Evolutionary conservation across 768 basidiomycete species (phyloP), one percentile per base, ranked within the genome.

Genomic region (Hypholoma sublateritium): DNA sequence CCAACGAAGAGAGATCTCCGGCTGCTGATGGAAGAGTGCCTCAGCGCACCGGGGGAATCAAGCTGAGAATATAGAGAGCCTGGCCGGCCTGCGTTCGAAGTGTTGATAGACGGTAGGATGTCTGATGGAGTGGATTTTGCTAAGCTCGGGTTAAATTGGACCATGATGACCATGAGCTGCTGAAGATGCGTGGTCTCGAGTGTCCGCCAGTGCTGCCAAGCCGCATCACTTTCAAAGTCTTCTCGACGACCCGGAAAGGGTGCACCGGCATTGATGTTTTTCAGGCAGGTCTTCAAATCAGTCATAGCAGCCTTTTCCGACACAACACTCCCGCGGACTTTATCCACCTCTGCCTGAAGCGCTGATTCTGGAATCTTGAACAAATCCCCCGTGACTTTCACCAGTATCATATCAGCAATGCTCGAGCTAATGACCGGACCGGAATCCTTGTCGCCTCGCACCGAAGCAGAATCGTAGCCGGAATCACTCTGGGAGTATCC

Each of bases 231-330:
- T 34, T 86, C 82, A 66, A 98, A 98, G 69, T 98, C 95, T 59
- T 92, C 88, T 61, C 89, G 80, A 50, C 88, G 82, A 17, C 91
- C 93, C 1, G 95, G 94, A 67, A 95, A 95, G 1, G 89, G 74
- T 12, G 81, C 79, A 22, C 92, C 89, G 13, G 89, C 87, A 53
- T 89, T 91, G 67, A 98, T 89, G 61, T 93, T 91, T 76, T 96
- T 96, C 53, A 98, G 76, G 67, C 91, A 95, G 35, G 89, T 91
- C 91, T 95, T 97, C 55, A 96, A 79, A 69, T 97, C 94, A 43
- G 80, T 80, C 56, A 97, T 73, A 0, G 94, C 94, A 22, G 94
- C 93, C 81, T 93, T 92, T 67, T 93, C 91, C 17, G 87, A 88
- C 52, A 90, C 93, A 12, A 80, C 68, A 55, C 80, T 72, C 48